Evolutionary conservation across 768 basidiomycete species (phyloP).

Genomic region (Mycena rosella): DNA sequence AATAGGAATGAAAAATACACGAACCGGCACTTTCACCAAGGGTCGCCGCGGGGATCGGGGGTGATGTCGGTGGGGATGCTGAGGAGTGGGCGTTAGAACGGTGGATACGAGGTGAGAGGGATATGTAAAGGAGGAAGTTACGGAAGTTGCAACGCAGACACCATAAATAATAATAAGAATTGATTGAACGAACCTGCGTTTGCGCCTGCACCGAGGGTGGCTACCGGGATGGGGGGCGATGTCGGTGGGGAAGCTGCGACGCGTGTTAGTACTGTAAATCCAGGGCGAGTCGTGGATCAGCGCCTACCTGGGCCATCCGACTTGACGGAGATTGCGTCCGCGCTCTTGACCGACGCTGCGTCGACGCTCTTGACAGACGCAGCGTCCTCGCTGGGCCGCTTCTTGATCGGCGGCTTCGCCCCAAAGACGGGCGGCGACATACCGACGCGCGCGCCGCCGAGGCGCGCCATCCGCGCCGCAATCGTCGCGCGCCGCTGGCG

Average conservation of each 20-base stretch:
- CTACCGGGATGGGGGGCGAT: slow-evolving; percentile 29
- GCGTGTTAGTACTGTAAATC: neutral
- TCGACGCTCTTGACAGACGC: slow-evolving; percentile 13
- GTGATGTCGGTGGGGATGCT: slow-evolving; percentile 26
- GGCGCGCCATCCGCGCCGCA: slow-evolving; percentile 92
- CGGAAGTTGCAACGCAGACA: too few relatives aligned
- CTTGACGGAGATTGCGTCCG: too few relatives aligned
- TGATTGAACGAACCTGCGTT: neutral
- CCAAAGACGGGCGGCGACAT: slow-evolving; percentile 84
- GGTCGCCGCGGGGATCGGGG: slow-evolving; percentile 18
- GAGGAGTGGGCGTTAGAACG: neutral
- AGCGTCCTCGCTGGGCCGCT: slow-evolving; percentile 46
- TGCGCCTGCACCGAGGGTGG: neutral
- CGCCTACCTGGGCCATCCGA: slow-evolving; percentile 15
- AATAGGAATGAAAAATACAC: neutral
- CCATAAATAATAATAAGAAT: too few relatives aligned
- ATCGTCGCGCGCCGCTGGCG: slow-evolving; percentile 86
- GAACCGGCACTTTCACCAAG: neutral
- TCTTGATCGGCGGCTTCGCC: slow-evolving; percentile 47
- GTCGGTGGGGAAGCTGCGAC: slow-evolving; percentile 24
- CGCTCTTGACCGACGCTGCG: slow-evolving; percentile 14
- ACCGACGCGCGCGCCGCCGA: slow-evolving; percentile 87
- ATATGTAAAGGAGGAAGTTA: too few relatives aligned
- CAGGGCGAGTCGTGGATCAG: too few relatives aligned
- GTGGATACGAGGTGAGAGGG: too few relatives aligned